A percentile compares a stretch with the other conserved stretches of the same genome.
Conservation (phyloP, 2,329 filamentous ascomycete species). For the Phaeosphaeriaceae sp. region DNA sequence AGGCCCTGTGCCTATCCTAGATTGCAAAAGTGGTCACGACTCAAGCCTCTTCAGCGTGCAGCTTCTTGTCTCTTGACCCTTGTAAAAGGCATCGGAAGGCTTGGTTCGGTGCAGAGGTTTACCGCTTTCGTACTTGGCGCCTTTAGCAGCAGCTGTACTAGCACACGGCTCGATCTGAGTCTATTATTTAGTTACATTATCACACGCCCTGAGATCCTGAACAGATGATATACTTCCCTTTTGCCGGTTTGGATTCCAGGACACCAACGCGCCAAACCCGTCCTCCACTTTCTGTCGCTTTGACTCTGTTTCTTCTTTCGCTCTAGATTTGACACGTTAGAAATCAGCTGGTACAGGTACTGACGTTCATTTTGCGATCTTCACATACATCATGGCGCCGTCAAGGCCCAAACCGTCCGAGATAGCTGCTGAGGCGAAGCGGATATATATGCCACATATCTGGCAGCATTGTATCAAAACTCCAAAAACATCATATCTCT, state of each 20-base stretch:
- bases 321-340: slow-evolving; percentile 13
- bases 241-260: slow-evolving; percentile 21
- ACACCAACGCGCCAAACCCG: slow-evolving; percentile 12
- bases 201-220: slow-evolving; percentile 31
- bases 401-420: slow-evolving; percentile 70
- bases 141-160: slow-evolving; percentile 30
- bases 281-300: slow-evolving; percentile 14
- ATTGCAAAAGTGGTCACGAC: slow-evolving; percentile 33
- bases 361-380: neutral
- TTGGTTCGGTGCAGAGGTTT: slow-evolving; percentile 36
- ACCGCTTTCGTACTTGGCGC: slow-evolving; percentile 35
- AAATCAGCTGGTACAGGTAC: neutral
- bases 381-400: slow-evolving; percentile 57
- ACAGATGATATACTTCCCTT: slow-evolving; percentile 39
- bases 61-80: slow-evolving; percentile 22
- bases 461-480: slow-evolving; percentile 61
- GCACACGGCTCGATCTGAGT: slow-evolving; percentile 36
- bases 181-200: slow-evolving; percentile 40
- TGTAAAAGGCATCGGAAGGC: slow-evolving; percentile 30
- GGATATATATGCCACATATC: slow-evolving; percentile 71
- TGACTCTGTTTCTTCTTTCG: slow-evolving; percentile 10
- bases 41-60: slow-evolving; percentile 29
- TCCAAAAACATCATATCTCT: slow-evolving; percentile 67
- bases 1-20: slow-evolving; percentile 31
- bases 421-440: slow-evolving; percentile 76